Base-by-base conservation (phyloP, 345 rosid species). In the Lepidium sativum region DNA sequence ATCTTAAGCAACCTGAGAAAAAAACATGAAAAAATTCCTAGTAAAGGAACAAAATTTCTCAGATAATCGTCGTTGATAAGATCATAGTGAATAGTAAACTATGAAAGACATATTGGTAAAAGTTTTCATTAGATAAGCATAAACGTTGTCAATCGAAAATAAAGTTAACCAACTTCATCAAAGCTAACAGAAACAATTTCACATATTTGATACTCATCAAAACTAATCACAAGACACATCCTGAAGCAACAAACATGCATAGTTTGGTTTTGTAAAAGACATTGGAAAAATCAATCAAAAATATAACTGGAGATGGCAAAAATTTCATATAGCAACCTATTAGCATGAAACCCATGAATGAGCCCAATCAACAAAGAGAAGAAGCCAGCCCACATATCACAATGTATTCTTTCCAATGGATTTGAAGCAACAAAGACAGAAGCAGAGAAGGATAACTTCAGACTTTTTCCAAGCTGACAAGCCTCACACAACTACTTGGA, bases 211-310 rank as follows among this genome's bases (percentile, higher is more conserved):
- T 1, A 61, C 54, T 29, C 68, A 70, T 34, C 52, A 59, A 32
- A 69, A 12, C 25, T 38, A 13, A 59, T 37, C 9, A 9, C 25
- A 45, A 3, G 14, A 18, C 72, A 16, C 59, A 39, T 39, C 14
- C 49, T 6, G 23, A 38, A 71, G 52, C 38, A 38, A 45, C 12
- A 40, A 56, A 63, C 37, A 47, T 38, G 69, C 37, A 63, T 55
- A 63, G 37, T 20, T 23, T 64, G 15, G 62, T 62, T 44, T 70
- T 45, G n/a, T 29, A 38, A 8, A n/a, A 52, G 8, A 31, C 33
- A 39, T 0, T 17, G 12, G 29, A 34, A 20, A 47, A 48, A 62
- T 42, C 23, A 40, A 18, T 18, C 3, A 11, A 40, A 65, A 20
- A 20, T 20, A 13, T 17, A 56, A 0, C 20, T 44, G 4, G 48